phyloP scores from a whole-genome alignment of 306 rosid species.

The Fagus crenata region DNA sequence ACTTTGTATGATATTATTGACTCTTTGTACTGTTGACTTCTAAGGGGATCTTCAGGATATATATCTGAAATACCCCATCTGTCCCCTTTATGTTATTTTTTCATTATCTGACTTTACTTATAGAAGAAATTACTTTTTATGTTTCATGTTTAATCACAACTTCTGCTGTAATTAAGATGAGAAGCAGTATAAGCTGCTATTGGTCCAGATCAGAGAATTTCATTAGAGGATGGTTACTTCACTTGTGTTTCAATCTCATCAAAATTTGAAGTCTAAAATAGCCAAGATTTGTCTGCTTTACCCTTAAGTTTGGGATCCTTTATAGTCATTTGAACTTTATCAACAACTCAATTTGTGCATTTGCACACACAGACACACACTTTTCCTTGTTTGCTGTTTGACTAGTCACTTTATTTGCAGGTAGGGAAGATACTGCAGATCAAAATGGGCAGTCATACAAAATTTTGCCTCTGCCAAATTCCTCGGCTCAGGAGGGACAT shows the following conservation, averaged over 20 bases:
- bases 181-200: slow-evolving; percentile 13
- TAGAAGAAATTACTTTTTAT: background rate
- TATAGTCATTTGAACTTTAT: slow-evolving; percentile 22
- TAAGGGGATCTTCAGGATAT: background rate
- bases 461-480: slow-evolving; percentile 40
- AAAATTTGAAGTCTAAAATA: slow-evolving; percentile 7
- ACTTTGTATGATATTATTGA: too few species aligned
- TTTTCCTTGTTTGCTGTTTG: slow-evolving; percentile 36
- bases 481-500: slow-evolving; percentile 61
- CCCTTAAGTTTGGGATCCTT: slow-evolving; percentile 9
- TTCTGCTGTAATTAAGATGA: slow-evolving; percentile 14
- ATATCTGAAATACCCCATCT: background rate
- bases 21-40: background rate
- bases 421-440: slow-evolving; percentile 55
- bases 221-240: background rate
- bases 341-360: background rate
- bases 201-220: background rate
- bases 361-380: too few species aligned
- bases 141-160: background rate
- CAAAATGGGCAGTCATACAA: slow-evolving; percentile 58
- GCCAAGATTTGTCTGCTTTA: slow-evolving; percentile 9
- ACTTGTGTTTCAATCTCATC: background rate
- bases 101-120: too few species aligned
- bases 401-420: slow-evolving; percentile 53
- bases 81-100: too few species aligned